Evolutionary conservation across 2,329 filamentous ascomycete genomes (phyloP).

Genomic region (Xylariaceae sp.): DNA sequence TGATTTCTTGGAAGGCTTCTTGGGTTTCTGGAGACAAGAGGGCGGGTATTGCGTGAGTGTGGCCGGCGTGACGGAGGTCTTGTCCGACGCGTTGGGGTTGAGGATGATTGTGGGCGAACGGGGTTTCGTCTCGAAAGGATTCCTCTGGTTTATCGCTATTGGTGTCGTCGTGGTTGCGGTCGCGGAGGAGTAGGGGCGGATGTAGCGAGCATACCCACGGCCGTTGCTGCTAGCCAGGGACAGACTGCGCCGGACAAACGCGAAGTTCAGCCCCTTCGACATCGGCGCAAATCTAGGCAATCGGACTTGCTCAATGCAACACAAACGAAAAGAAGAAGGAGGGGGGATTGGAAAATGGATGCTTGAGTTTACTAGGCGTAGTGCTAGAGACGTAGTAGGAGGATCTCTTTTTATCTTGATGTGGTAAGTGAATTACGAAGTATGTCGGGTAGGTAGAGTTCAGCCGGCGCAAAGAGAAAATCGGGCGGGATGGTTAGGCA

Average conservation of each 20-base stretch:
- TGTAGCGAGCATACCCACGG: background rate
- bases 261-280: background rate
- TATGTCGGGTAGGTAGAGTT: no score
- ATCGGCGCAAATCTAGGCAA: conserved; percentile 2
- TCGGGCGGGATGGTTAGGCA: no score
- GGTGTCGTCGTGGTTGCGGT: background rate
- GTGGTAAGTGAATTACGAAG: no score
- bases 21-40: background rate
- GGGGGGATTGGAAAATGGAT: background rate
- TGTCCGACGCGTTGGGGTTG: background rate
- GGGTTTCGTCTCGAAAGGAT: background rate
- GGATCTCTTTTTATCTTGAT: no score
- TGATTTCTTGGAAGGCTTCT: background rate
- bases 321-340: background rate
- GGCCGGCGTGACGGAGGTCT: background rate
- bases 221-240: background rate
- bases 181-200: background rate
- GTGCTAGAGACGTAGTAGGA: no score
- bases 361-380: no score
- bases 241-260: background rate
- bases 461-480: no score
- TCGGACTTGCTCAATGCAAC: no score
- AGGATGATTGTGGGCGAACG: no score
- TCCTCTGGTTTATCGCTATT: background rate
- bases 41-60: background rate